These are phyloP conservation scores for Aspergillus ibericus DNA, from an alignment of 2,329 filamentous ascomycete species.

Conservation along the genomic window DNA sequence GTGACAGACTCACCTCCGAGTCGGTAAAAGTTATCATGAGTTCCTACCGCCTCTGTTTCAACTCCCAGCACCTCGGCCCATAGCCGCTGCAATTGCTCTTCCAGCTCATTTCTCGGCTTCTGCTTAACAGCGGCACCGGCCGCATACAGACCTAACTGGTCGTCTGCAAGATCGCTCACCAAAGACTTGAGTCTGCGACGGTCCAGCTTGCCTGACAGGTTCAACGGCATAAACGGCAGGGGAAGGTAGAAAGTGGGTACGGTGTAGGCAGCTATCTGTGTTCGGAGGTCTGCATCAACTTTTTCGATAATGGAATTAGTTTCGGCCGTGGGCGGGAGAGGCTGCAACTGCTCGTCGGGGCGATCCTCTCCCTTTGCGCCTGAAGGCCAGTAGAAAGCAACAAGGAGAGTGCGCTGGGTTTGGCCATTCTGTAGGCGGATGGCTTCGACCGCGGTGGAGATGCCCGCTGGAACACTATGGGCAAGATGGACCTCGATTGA, in stretches of 20 bases:
- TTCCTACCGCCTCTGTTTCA: background rate
- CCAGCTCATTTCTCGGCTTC: background rate
- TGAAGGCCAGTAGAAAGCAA: background rate
- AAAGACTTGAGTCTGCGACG: background rate
- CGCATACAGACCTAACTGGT: background rate
- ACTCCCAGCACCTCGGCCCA: background rate
- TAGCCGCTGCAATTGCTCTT: background rate
- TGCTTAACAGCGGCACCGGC: background rate
- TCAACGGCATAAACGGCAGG: background rate
- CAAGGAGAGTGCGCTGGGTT: background rate
- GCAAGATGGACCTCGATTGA: background rate
- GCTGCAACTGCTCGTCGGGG: background rate
- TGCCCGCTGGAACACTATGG: background rate
- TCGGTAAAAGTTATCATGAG: slow-evolving; percentile 1
- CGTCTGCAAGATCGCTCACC: background rate
- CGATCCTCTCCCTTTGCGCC: background rate
- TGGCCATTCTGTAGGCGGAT: background rate
- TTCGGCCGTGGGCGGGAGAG: background rate
- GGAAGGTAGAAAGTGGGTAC: background rate
- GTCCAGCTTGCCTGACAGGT: background rate
- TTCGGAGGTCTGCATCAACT: background rate
- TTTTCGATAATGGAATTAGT: background rate
- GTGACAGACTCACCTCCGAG: slow-evolving; percentile 9
- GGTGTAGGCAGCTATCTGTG: background rate
- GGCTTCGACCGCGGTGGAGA: background rate